These are phyloP conservation scores for Maudiozyma serrabonitensis DNA, from an alignment of 805 yeast genomes.

Conservation along the genomic window DNA sequence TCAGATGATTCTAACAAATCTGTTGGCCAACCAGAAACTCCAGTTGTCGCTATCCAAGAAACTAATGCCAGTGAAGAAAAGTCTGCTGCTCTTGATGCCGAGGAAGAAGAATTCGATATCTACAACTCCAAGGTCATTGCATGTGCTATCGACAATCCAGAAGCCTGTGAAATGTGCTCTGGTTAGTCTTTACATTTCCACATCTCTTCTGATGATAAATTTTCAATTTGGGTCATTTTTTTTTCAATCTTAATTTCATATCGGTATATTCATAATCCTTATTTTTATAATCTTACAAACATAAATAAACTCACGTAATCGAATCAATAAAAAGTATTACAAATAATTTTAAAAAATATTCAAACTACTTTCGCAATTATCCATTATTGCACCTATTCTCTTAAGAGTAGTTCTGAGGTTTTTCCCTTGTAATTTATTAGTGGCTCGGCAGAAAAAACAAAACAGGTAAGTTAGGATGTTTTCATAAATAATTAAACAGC, in stretches of 20 bases:
- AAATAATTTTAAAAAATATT: too few relatives aligned
- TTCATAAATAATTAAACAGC: too few relatives aligned
- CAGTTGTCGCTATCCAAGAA: slow-evolving; percentile 18
- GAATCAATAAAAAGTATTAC: background rate
- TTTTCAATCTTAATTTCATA: slow-evolving; percentile 1
- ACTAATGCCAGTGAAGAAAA: slow-evolving; percentile 31
- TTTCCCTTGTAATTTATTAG: too few relatives aligned
- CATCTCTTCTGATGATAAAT: background rate
- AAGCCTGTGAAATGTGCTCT: slow-evolving; percentile 97
- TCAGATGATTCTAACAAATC: slow-evolving; percentile 14
- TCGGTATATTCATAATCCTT: background rate
- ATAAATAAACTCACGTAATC: background rate
- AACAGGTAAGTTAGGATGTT: too few relatives aligned
- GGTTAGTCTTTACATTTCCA: slow-evolving; percentile 41
- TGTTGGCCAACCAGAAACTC: slow-evolving; percentile 25
- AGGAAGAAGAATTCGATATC: slow-evolving; percentile 59
- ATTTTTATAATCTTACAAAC: background rate
- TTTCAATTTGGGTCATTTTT: slow-evolving; percentile 3
- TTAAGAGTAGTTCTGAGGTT: too few relatives aligned
- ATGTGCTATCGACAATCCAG: slow-evolving; percentile 95
- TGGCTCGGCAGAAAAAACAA: too few relatives aligned
- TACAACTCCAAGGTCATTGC: slow-evolving; percentile 90
- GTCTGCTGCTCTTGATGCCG: slow-evolving; percentile 28
- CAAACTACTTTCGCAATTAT: too few relatives aligned
- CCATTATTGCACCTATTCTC: too few relatives aligned